Conservation (phyloP, 2,329 filamentous ascomycete species). For the Tricladium varicosporioides region DNA sequence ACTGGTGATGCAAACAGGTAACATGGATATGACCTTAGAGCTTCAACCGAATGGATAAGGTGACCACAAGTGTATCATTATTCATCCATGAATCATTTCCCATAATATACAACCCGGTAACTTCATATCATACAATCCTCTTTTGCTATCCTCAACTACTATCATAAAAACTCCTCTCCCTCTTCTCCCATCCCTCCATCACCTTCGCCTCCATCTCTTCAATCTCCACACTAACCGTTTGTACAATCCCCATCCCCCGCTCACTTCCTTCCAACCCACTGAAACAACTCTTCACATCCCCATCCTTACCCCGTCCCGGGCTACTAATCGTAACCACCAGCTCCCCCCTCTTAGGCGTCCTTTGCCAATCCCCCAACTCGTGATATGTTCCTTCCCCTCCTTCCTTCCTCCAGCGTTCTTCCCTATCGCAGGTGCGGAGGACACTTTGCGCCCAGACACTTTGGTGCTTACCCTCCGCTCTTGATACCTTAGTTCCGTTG, state of each 20-base stretch:
- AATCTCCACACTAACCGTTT: constrained; percentile 1
- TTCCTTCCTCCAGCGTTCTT: too few species aligned
- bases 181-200: background rate
- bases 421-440: too few species aligned
- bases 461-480: too few species aligned
- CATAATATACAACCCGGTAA: too few species aligned
- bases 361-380: background rate
- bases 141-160: background rate
- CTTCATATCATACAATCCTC: too few species aligned
- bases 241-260: background rate
- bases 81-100: too few species aligned
- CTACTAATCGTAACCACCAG: constrained; percentile 1
- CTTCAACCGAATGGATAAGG: too few species aligned
- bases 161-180: constrained; percentile 3
- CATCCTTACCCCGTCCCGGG: background rate
- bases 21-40: too few species aligned
- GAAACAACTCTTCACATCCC: background rate
- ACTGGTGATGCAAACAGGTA: too few species aligned
- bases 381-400: background rate
- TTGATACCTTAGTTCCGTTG: too few species aligned
- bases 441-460: too few species aligned
- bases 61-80: too few species aligned
- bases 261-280: background rate
- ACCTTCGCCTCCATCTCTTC: background rate
- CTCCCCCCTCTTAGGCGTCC: background rate